phyloP scores from a whole-genome alignment of 352 stramenopile species.

The Phytophthora nicotianae region DNA sequence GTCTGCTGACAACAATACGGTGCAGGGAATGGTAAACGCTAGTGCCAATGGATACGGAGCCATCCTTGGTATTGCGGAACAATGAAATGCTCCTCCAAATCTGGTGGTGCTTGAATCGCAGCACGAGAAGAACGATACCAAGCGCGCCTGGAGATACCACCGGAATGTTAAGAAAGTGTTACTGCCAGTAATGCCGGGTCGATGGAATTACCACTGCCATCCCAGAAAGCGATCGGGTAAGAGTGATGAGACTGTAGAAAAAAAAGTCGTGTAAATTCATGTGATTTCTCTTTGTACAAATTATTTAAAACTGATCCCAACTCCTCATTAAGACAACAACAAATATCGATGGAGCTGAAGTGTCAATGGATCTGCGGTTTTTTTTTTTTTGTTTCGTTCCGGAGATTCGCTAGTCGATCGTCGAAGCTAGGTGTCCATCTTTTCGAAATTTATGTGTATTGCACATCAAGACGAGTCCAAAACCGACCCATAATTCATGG shows the following conservation, averaged over 20 bases:
- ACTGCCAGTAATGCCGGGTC: slow-evolving; percentile 34
- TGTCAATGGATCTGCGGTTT: no score
- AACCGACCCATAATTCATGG: no score
- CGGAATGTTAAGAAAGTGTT: slow-evolving; percentile 40
- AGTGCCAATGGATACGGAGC: slow-evolving; percentile 70
- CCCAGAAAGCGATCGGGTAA: slow-evolving; percentile 44
- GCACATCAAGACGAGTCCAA: no score
- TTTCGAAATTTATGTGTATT: no score
- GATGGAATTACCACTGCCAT: slow-evolving; percentile 56
- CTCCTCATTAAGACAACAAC: no score
- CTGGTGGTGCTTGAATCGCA: slow-evolving; percentile 51
- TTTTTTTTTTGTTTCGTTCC: no score
- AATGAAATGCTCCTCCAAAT: slow-evolving; percentile 46
- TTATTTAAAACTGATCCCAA: no score
- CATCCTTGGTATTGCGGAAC: slow-evolving; percentile 66
- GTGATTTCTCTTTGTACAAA: no score
- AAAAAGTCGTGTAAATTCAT: not conserved
- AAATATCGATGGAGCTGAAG: no score
- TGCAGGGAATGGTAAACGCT: slow-evolving; percentile 38
- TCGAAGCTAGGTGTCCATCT: no score
- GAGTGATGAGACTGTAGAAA: slow-evolving; percentile 37
- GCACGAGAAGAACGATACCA: slow-evolving; percentile 59
- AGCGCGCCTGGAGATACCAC: slow-evolving; percentile 57
- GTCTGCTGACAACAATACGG: slow-evolving; percentile 16
- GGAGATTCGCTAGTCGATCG: no score